Base-by-base conservation (phyloP, 75 land plant genomes). In the Pinus albicaulis region DNA sequence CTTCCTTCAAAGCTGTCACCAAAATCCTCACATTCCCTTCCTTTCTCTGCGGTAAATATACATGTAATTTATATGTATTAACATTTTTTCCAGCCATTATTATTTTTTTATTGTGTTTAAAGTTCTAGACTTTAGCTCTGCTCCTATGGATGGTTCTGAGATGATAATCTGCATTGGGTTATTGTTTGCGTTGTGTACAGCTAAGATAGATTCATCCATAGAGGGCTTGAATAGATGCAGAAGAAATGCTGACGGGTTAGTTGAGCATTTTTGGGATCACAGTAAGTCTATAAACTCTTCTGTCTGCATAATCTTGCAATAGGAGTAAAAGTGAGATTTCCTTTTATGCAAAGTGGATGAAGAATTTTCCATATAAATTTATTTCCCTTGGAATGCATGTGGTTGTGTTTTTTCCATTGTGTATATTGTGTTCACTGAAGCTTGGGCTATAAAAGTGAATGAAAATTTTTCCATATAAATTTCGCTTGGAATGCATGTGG, bases 391-490 rank as follows among this genome's bases (percentile, higher is more conserved):
- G 8, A 44, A 44, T 44, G 5, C 31, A 1, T 31, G 2, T 31
- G 2, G 31, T 31, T n/a, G n/a, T n/a, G n/a, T n/a, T n/a, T n/a
- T 31, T 31, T 31, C 31, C 6, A 31, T 31, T 31, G 31, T 31
- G 31, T 31, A 31, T 5, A 38, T 38, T 38, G 2, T 77, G 15
- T 38, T 38, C 81, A 80, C 80, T 80, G 28, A 80, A 41, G 17
- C 53, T 84, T 75, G 93, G 86, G 68, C n/a, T n/a, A n/a, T n/a
- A n/a, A 41, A 41, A 44, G 7, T 44, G 48, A 8, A 8, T 44
- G 53, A 8, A 48, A 12, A 11, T 10, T 48, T 48, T 44, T 44
- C 48, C 7, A 6, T 44, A 44, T 44, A 44, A 7, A 44, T 44
- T n/a, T n/a, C n/a, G 36, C 36, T 34, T 34, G 36, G 36, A 34